Percentiles rank a stretch among this genome's conserved stretches.
phyloP scores from a whole-genome alignment of 2,329 filamentous ascomycete genomes.

The Cladosporium sphaerospermum region DNA sequence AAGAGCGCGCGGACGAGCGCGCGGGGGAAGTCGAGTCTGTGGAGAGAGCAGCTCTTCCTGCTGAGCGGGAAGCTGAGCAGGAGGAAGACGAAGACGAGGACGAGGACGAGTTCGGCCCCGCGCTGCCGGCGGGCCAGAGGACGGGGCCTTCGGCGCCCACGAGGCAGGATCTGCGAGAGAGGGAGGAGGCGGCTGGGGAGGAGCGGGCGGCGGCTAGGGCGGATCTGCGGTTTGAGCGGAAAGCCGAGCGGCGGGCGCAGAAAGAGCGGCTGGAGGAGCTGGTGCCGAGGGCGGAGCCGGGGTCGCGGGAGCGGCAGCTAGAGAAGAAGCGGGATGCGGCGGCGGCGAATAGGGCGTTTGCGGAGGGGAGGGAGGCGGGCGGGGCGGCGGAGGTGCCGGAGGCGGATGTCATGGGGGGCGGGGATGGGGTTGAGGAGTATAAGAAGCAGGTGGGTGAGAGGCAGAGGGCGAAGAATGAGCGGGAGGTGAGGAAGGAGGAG shows the following conservation, averaged over 20 bases:
- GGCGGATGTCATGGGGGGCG: conserved; percentile 69
- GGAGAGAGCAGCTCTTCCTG: no score
- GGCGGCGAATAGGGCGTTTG: conserved; percentile 67
- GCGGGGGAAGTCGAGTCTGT: not conserved
- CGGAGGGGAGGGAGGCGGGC: conserved; percentile 58
- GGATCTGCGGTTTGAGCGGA: conserved; percentile 52
- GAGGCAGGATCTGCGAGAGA: conserved; percentile 64
- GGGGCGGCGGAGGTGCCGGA: conserved; percentile 59
- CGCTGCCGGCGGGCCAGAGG: conserved; percentile 34
- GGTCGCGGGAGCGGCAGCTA: conserved; percentile 73
- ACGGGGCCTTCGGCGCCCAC: conserved; percentile 60
- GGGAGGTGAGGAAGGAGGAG: conserved; percentile 78
- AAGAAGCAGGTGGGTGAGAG: conserved; percentile 60
- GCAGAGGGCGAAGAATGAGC: conserved; percentile 71
- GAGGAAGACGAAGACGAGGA: conserved; percentile 54
- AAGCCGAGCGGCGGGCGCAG: conserved; percentile 58
- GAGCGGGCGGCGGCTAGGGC: conserved; percentile 39
- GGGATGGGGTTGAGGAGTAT: conserved; percentile 57
- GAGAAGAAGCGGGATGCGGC: conserved; percentile 76
- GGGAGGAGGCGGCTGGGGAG: conserved; percentile 46
- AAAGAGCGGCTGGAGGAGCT: conserved; percentile 74
- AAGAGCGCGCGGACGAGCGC: conserved; percentile 44
- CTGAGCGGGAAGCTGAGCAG: no score
- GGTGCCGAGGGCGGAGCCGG: conserved; percentile 72
- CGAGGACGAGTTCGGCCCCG: conserved; percentile 55